phyloP scores from a whole-genome alignment of 2,329 filamentous ascomycete genomes.

The Paecilomyces sp. region DNA sequence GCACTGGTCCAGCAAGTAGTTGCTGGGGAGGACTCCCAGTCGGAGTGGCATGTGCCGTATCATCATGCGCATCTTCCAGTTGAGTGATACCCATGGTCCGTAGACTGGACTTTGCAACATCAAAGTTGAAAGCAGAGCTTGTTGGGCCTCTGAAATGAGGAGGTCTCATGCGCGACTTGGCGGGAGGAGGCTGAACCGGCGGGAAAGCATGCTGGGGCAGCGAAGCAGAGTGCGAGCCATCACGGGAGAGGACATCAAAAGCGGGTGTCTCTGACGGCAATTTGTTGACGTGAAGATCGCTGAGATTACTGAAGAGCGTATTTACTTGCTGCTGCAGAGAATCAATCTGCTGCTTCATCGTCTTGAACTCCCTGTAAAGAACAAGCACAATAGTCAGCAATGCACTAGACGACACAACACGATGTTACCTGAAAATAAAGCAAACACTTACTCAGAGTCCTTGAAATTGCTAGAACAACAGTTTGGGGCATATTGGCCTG shows the following conservation, averaged over 20 bases:
- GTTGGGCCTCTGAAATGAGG: constrained; percentile 76
- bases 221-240: constrained; percentile 29
- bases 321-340: constrained; percentile 80
- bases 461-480: constrained; percentile 74
- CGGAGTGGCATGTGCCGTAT: constrained; percentile 49
- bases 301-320: constrained; percentile 65
- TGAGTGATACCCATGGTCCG: constrained; percentile 82
- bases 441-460: constrained; percentile 61
- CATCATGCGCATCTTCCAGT: constrained; percentile 53
- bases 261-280: constrained; percentile 23
- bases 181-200: constrained; percentile 32
- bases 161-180: constrained; percentile 46
- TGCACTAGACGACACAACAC: not conserved
- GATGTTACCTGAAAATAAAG: not conserved
- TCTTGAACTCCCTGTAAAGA: constrained; percentile 61
- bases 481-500: constrained; percentile 57
- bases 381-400: not conserved
- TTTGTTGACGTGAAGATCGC: constrained; percentile 51
- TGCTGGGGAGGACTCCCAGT: constrained; percentile 37
- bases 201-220: constrained; percentile 21
- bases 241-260: constrained; percentile 28
- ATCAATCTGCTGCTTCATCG: constrained; percentile 67
- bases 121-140: constrained; percentile 75
- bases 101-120: constrained; percentile 78
- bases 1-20: constrained; percentile 19